phyloP scores from a whole-genome alignment of 805 yeast species.

The Nakazawaea laoshanensis region DNA sequence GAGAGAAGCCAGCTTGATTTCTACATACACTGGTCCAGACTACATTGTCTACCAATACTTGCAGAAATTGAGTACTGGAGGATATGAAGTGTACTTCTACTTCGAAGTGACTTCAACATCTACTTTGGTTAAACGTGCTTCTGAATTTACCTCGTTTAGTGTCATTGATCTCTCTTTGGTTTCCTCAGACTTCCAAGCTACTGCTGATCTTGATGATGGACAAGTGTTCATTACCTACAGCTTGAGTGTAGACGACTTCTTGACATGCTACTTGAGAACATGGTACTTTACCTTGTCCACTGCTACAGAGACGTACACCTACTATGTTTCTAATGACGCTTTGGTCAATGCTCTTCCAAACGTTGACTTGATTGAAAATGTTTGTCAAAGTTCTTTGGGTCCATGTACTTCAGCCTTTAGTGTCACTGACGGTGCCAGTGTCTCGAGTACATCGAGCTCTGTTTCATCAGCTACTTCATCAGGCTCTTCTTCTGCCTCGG shows the following conservation, averaged over 20 bases:
- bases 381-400: background rate
- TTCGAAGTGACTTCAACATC: constrained; percentile 1
- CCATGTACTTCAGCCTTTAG: background rate
- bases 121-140: no score
- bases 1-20: background rate
- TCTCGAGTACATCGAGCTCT: no score
- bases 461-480: background rate
- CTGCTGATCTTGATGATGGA: constrained; percentile 1
- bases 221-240: background rate
- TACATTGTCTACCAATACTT: constrained; percentile 4
- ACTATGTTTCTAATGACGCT: constrained; percentile 1
- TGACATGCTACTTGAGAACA: constrained; percentile 1
- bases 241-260: background rate
- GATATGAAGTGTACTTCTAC: constrained; percentile 3
- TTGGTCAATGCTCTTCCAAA: background rate
- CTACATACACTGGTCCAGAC: constrained; percentile 2
- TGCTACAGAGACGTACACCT: background rate
- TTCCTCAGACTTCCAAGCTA: background rate
- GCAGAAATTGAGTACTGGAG: background rate
- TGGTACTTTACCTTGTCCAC: constrained; percentile 3
- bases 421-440: background rate
- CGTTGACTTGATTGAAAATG: constrained; percentile 1
- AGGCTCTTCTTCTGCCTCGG: background rate
- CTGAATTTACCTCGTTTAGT: background rate
- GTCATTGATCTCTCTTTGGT: constrained; percentile 1